Conservation (phyloP, 768 basidiomycete genomes). For the Leccinum broughii region DNA sequence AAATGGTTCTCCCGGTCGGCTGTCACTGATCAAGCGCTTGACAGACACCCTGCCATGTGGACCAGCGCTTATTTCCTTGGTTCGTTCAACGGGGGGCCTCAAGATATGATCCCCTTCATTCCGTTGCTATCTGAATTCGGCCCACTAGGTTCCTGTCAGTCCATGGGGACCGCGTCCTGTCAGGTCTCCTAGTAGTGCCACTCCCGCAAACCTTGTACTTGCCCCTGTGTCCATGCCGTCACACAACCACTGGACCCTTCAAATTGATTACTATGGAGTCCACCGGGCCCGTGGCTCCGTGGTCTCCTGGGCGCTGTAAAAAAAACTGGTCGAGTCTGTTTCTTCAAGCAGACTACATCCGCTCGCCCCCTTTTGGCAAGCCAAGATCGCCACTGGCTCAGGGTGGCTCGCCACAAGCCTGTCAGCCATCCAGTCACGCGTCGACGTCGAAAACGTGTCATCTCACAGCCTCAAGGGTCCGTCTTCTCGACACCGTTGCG, state of each 20-base stretch:
- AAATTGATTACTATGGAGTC: constrained; percentile 28
- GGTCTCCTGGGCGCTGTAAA: not conserved
- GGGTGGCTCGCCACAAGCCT: not conserved
- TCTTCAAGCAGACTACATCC: not conserved
- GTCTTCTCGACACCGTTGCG: constrained; percentile 13
- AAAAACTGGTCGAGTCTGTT: constrained; percentile 9
- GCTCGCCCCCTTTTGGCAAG: constrained; percentile 4
- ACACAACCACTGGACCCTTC: constrained; percentile 11
- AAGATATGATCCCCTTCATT: not conserved
- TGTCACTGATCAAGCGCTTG: constrained; percentile 1
- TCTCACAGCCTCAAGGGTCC: constrained; percentile 15
- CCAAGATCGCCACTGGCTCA: constrained; percentile 24
- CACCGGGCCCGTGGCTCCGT: constrained; percentile 18
- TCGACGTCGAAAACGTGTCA: constrained; percentile 34
- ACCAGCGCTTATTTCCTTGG: constrained; percentile 1
- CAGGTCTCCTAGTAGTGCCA: constrained; percentile 6
- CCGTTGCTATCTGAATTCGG: constrained; percentile 7
- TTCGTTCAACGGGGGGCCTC: not conserved
- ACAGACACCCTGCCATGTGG: constrained; percentile 1
- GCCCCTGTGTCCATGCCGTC: constrained; percentile 11
- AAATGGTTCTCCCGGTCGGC: not conserved
- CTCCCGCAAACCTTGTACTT: constrained; percentile 1
- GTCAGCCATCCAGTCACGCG: not conserved
- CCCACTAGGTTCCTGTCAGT: constrained; percentile 11
- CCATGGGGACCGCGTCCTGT: constrained; percentile 7